These are phyloP conservation scores for Sambucus nigra DNA, from an alignment of 129 eudicot genomes.

Conservation along the genomic window DNA sequence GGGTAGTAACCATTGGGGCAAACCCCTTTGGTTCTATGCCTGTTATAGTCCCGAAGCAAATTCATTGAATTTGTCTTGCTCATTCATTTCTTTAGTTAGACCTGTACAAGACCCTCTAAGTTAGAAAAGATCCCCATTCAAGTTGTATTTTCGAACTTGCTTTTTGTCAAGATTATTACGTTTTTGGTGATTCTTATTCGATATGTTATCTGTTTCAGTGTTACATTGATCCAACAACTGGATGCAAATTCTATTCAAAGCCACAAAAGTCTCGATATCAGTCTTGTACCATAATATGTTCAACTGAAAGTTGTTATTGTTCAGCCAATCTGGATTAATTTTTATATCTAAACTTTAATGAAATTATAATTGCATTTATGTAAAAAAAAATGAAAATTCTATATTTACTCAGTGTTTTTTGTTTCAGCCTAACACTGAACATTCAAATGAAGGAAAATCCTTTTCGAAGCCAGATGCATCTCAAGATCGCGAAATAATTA, in stretches of 20 bases:
- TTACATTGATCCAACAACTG: slow-evolving; percentile 29
- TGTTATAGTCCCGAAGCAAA: too few relatives aligned
- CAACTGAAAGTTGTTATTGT: not conserved
- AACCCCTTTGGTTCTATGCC: too few relatives aligned
- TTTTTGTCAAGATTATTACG: not conserved
- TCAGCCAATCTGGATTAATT: not conserved
- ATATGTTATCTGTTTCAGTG: slow-evolving; percentile 26
- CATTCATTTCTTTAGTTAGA: too few relatives aligned
- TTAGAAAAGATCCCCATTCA: not conserved
- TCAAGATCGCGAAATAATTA: slow-evolving; percentile 8
- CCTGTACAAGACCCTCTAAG: too few relatives aligned
- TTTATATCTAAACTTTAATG: not conserved
- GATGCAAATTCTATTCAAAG: slow-evolving; percentile 41
- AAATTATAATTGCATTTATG: not conserved
- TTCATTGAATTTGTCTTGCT: too few relatives aligned
- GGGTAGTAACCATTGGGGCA: too few relatives aligned
- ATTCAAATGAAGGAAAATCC: slow-evolving; percentile 11
- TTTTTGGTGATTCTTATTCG: not conserved
- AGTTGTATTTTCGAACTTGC: not conserved
- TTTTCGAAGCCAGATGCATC: slow-evolving; percentile 22
- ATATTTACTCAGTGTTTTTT: slow-evolving; percentile 5
- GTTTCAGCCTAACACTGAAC: slow-evolving; percentile 12
- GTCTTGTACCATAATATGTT: not conserved
- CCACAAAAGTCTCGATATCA: slow-evolving; percentile 31
- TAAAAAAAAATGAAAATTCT: not conserved